phyloP scores from a whole-genome alignment of 768 basidiomycete species.

The Cytidiella melzeri region DNA sequence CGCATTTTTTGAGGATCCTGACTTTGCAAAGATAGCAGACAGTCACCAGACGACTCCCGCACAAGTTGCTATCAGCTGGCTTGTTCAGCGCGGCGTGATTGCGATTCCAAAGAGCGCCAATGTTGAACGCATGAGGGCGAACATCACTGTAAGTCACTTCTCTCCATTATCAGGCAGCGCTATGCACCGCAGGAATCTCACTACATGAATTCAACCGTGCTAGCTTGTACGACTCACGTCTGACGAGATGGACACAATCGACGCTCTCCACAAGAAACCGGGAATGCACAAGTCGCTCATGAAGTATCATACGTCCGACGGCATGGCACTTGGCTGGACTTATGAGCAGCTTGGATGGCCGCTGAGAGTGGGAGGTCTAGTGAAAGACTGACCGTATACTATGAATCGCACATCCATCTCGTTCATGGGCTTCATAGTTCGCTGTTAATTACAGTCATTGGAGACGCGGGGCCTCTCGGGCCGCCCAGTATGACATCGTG shows the following conservation, averaged over 20 bases:
- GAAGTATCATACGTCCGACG: slow-evolving; percentile 20
- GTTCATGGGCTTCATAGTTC: too few relatives aligned
- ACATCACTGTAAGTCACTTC: slow-evolving; percentile 33
- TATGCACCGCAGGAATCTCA: background rate
- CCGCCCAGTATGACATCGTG: too few relatives aligned
- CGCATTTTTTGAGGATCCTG: slow-evolving; percentile 30
- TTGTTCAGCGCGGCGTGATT: slow-evolving; percentile 43
- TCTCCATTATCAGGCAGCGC: background rate
- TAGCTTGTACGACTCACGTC: slow-evolving; percentile 31
- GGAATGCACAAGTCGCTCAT: slow-evolving; percentile 35
- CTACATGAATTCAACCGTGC: background rate
- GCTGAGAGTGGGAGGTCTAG: slow-evolving; percentile 29
- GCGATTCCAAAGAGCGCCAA: slow-evolving; percentile 51
- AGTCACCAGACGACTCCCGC: slow-evolving; percentile 41
- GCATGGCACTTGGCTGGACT: slow-evolving; percentile 39
- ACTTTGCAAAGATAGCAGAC: slow-evolving; percentile 16
- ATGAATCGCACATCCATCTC: too few relatives aligned
- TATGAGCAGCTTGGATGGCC: slow-evolving; percentile 40
- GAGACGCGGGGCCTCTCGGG: too few relatives aligned
- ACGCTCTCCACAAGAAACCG: slow-evolving; percentile 34
- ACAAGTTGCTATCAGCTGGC: slow-evolving; percentile 54
- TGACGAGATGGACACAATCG: slow-evolving; percentile 36
- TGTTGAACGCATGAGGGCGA: slow-evolving; percentile 42
- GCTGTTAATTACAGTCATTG: too few relatives aligned
- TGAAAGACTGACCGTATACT: slow-evolving; percentile 8